phyloP scores from a whole-genome alignment of 305 asterid species.

The Fraxinus platypoda region DNA sequence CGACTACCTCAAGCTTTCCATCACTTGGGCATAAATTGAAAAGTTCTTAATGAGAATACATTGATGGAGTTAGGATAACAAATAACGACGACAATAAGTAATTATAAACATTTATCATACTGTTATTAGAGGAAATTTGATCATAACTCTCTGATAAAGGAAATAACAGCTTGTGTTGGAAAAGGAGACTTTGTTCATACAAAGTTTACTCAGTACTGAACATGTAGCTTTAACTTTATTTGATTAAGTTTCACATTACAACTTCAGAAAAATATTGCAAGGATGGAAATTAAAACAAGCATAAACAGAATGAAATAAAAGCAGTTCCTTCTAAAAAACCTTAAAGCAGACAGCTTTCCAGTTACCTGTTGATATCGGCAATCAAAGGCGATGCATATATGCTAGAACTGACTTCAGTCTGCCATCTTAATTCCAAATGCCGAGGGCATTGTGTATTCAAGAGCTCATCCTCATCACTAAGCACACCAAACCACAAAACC shows the following conservation, averaged over 20 bases:
- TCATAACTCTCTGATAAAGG: background rate
- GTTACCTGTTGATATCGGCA: constrained; percentile 92
- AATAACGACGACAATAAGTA: background rate
- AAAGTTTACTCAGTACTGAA: background rate
- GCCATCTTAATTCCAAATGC: constrained; percentile 97
- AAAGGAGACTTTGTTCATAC: constrained; percentile 5
- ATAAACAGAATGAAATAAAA: background rate
- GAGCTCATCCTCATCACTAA: constrained; percentile 84
- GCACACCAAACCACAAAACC: constrained; percentile 9
- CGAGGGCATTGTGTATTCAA: constrained; percentile 95
- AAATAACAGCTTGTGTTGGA: constrained; percentile 4
- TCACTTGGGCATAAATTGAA: constrained; percentile 49
- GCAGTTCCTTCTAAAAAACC: background rate
- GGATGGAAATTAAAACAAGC: background rate
- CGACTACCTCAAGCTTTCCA: constrained; percentile 93
- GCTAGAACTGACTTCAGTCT: constrained; percentile 97
- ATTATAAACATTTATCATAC: background rate
- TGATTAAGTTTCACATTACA: background rate
- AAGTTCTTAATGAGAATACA: constrained; percentile 18
- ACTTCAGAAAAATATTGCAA: constrained; percentile 2
- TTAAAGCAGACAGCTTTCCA: constrained; percentile 1
- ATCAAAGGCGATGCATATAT: constrained; percentile 86
- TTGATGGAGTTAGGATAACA: constrained; percentile 2
- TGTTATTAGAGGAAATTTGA: background rate
- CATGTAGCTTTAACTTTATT: background rate